These are phyloP conservation scores for Saksenaea oblongispora DNA, from an alignment of 371 early-diverging fungal genomes.

Conservation along the genomic window DNA sequence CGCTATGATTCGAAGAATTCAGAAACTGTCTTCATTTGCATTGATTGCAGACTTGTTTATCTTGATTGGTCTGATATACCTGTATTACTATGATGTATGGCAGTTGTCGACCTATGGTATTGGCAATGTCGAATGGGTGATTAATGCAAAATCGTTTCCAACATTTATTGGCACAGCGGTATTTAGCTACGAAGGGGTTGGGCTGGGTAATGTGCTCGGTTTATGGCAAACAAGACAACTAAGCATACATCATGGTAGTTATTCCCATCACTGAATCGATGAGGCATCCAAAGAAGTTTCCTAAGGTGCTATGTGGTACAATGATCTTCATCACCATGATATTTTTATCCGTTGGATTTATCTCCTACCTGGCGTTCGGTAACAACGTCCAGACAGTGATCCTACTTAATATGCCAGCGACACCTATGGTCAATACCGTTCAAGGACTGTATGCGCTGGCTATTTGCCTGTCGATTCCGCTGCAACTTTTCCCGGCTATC, in stretches of 20 bases:
- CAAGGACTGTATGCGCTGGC: constrained; percentile 84
- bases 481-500: constrained; percentile 86
- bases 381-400: constrained; percentile 77
- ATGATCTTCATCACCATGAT: constrained; percentile 70
- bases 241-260: no score
- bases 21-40: constrained; percentile 76
- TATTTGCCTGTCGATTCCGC: constrained; percentile 83
- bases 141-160: constrained; percentile 66
- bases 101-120: constrained; percentile 59
- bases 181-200: constrained; percentile 90
- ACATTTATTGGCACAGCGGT: constrained; percentile 88
- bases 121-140: constrained; percentile 51
- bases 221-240: no score
- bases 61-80: constrained; percentile 75
- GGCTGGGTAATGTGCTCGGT: constrained; percentile 54
- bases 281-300: constrained; percentile 84
- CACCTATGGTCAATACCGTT: constrained; percentile 58
- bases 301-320: constrained; percentile 67
- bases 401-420: constrained; percentile 73
- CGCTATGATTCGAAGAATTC: constrained; percentile 82
- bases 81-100: constrained; percentile 79
- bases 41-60: constrained; percentile 87
- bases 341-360: constrained; percentile 72
- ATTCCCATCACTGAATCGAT: constrained; percentile 76
- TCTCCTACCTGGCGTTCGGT: constrained; percentile 85